Conservation (phyloP, 176 grass and related monocot species). For the Tillandsia fasciculata region DNA sequence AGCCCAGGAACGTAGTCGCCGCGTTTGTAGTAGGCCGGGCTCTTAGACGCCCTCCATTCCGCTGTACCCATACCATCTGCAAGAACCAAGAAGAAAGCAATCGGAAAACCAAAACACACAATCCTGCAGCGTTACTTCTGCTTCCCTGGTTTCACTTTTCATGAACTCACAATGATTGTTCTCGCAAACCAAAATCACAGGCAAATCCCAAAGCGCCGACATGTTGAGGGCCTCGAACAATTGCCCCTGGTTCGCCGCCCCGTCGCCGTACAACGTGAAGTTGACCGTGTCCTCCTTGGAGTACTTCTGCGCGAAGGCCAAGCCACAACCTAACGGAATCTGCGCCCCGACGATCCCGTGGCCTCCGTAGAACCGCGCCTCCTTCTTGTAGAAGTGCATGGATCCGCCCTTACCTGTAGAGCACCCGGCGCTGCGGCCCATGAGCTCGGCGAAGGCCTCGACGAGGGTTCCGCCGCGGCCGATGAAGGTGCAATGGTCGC, state of each 20-base stretch:
- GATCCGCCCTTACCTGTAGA: slow-evolving; percentile 70
- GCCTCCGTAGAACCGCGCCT: slow-evolving; percentile 57
- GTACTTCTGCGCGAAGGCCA: slow-evolving; percentile 82
- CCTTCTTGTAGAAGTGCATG: slow-evolving; percentile 95
- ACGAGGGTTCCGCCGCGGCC: slow-evolving; percentile 48
- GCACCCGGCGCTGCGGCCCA: slow-evolving; percentile 60
- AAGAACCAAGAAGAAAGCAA: background rate
- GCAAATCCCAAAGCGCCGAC: slow-evolving; percentile 85
- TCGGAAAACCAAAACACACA: background rate
- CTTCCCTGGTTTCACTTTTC: background rate
- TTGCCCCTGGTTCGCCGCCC: slow-evolving; percentile 87
- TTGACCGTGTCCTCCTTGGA: slow-evolving; percentile 65
- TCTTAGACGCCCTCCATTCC: slow-evolving; percentile 82
- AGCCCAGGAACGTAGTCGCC: slow-evolving; percentile 90
- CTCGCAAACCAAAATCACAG: slow-evolving; percentile 83
- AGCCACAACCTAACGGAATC: slow-evolving; percentile 60
- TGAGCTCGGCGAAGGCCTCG: slow-evolving; percentile 74
- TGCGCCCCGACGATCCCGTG: slow-evolving; percentile 91
- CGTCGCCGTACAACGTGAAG: slow-evolving; percentile 70
- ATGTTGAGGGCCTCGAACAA: slow-evolving; percentile 97
- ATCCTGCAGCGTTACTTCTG: background rate
- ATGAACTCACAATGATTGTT: slow-evolving; percentile 76
- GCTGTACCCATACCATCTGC: slow-evolving; percentile 96
- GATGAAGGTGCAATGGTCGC: slow-evolving; percentile 83
- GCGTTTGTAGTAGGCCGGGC: slow-evolving; percentile 77